These are phyloP conservation scores for Fistulifera solaris DNA, from an alignment of 108 stramenopile species.

Conservation along the genomic window DNA sequence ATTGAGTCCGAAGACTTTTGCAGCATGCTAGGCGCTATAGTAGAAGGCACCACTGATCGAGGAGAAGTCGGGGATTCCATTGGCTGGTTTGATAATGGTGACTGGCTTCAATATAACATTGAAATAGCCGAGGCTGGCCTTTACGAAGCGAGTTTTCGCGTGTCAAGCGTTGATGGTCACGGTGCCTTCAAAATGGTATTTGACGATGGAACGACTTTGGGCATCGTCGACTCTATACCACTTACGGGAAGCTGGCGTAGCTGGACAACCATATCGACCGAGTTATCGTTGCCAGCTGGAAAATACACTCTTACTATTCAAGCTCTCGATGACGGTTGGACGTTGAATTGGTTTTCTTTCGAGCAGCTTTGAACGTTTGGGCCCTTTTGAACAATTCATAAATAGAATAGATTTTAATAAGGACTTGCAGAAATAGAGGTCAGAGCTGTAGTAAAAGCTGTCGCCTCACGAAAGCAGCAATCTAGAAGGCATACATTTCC, in stretches of 20 bases:
- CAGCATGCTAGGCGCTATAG: neutral
- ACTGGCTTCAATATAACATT: neutral
- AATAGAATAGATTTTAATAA: too few relatives aligned
- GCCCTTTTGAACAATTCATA: too few relatives aligned
- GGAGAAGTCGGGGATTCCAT: neutral
- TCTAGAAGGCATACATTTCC: too few relatives aligned
- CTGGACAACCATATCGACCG: neutral
- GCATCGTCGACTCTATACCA: neutral
- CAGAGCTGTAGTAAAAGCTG: too few relatives aligned
- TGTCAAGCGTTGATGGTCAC: neutral
- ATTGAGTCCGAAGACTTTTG: neutral
- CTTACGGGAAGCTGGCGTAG: too few relatives aligned
- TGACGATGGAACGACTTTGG: neutral
- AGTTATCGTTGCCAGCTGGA: neutral
- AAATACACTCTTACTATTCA: neutral
- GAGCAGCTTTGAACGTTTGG: too few relatives aligned
- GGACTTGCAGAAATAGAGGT: too few relatives aligned
- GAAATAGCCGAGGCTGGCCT: too few relatives aligned
- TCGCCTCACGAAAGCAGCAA: too few relatives aligned
- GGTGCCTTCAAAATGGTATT: neutral
- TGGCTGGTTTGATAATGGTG: neutral
- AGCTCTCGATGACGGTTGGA: constrained; percentile 1
- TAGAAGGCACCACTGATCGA: neutral
- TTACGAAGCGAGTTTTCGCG: neutral
- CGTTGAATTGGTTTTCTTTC: neutral